Evolutionary conservation across 2,329 filamentous ascomycete genomes (phyloP).

Genomic region (Leptoxyphium fumago): DNA sequence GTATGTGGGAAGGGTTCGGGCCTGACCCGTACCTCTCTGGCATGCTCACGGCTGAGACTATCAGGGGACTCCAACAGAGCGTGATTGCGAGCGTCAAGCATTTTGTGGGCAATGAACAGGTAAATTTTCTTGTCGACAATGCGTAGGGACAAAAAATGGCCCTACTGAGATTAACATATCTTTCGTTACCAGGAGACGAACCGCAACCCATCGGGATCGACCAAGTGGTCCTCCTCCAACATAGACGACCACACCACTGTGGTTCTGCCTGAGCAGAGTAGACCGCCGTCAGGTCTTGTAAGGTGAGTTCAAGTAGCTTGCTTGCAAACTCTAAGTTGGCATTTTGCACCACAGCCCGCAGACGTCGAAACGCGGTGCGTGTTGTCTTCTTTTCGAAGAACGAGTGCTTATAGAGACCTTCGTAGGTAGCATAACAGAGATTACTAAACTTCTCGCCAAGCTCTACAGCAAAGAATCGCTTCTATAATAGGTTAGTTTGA

Average conservation of each 20-base stretch:
- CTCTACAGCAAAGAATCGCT: background rate
- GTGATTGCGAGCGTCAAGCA: slow-evolving; percentile 46
- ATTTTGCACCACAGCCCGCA: background rate
- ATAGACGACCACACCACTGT: slow-evolving; percentile 41
- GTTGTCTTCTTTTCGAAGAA: background rate
- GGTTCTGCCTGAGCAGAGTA: background rate
- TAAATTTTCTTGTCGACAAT: background rate
- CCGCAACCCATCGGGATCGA: slow-evolving; percentile 24
- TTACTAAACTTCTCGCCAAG: background rate
- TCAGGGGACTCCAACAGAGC: slow-evolving; percentile 42
- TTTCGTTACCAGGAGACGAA: slow-evolving; percentile 37
- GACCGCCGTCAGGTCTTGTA: background rate
- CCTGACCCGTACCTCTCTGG: slow-evolving; percentile 51
- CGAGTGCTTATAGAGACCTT: background rate
- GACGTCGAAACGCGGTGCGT: background rate
- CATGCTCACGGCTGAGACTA: slow-evolving; percentile 35
- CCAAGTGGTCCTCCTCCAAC: slow-evolving; percentile 29
- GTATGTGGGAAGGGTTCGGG: slow-evolving; percentile 35
- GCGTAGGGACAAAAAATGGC: background rate
- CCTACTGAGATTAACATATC: too few species aligned
- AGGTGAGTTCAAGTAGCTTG: background rate
- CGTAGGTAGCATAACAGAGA: background rate
- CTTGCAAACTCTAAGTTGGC: background rate
- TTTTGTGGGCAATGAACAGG: slow-evolving; percentile 32
- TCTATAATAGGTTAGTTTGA: background rate